phyloP scores from a whole-genome alignment of 108 stramenopile species.

The Craspedostauros australis region DNA sequence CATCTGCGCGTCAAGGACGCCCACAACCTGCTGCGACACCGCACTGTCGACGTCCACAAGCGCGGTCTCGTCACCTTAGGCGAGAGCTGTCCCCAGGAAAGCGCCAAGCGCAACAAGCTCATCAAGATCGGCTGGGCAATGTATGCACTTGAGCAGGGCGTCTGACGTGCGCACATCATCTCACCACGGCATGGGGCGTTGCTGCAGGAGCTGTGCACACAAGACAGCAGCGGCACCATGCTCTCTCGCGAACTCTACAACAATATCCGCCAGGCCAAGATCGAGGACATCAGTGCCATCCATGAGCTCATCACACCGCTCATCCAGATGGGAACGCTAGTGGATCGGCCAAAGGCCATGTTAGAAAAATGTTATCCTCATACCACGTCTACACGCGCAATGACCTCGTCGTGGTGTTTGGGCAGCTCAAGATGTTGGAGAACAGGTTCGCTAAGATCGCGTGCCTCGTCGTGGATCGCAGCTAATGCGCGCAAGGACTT shows the following conservation, averaged over 20 bases:
- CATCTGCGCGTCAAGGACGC: conserved; percentile 78
- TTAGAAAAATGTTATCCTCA: conserved; percentile 75
- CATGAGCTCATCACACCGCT: conserved; percentile 84
- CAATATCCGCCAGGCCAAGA: conserved; percentile 82
- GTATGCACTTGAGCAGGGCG: conserved; percentile 76
- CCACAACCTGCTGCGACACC: conserved; percentile 48
- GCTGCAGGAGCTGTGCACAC: conserved; percentile 91
- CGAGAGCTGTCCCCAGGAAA: conserved; percentile 14
- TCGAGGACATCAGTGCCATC: conserved; percentile 81
- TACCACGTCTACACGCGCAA: conserved; percentile 92
- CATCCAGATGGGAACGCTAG: conserved; percentile 75
- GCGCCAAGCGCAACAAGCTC: conserved; percentile 43
- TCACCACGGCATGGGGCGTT: conserved; percentile 76
- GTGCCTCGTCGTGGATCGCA: conserved; percentile 83
- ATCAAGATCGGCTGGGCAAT: conserved; percentile 76
- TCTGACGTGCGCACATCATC: conserved; percentile 85
- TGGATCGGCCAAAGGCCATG: conserved; percentile 65
- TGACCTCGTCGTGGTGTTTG: conserved; percentile 80
- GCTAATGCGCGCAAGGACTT: conserved; percentile 79
- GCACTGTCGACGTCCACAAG: conserved; percentile 51
- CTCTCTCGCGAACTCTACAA: conserved; percentile 93
- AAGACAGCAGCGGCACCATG: conserved; percentile 89
- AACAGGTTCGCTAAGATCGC: conserved; percentile 89
- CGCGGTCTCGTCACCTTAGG: conserved; percentile 46
- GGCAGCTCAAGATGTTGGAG: conserved; percentile 78